Evolutionary conservation across 2,329 filamentous ascomycete species (phyloP).

Genomic region (Chrysosporium keratinophilum): DNA sequence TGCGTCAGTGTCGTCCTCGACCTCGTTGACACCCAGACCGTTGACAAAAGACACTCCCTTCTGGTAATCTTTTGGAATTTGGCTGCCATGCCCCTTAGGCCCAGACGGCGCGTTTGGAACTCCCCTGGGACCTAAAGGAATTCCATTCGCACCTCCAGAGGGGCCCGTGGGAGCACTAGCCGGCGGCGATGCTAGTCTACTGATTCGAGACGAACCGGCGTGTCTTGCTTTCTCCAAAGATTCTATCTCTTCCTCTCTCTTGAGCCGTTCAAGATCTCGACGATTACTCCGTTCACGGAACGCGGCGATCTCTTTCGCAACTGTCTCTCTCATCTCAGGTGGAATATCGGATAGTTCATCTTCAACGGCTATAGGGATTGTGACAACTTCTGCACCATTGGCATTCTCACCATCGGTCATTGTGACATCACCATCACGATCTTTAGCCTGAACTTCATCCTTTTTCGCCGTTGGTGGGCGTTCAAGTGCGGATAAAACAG

Average conservation of each 20-base stretch:
- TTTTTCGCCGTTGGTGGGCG: constrained; percentile 48
- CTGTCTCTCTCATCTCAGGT: constrained; percentile 88
- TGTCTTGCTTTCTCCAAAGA: constrained; percentile 69
- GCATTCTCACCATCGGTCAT: constrained; percentile 57
- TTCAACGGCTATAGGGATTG: constrained; percentile 75
- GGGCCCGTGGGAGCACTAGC: constrained; percentile 52
- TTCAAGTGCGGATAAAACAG: constrained; percentile 60
- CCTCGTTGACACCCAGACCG: constrained; percentile 56
- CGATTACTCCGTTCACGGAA: constrained; percentile 87
- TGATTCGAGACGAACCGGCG: constrained; percentile 48
- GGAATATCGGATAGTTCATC: constrained; percentile 95
- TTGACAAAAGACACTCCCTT: constrained; percentile 76
- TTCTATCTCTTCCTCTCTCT: constrained; percentile 85
- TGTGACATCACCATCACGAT: constrained; percentile 55
- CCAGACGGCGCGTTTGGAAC: constrained; percentile 66
- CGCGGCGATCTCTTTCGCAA: constrained; percentile 84
- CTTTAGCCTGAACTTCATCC: constrained; percentile 39
- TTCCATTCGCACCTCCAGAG: constrained; percentile 56
- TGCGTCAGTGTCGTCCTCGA: constrained; percentile 79
- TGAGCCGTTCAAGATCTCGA: constrained; percentile 76
- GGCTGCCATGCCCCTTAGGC: constrained; percentile 51
- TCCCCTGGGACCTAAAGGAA: constrained; percentile 62
- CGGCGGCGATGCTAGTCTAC: constrained; percentile 62
- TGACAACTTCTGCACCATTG: constrained; percentile 68
- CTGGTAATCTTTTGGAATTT: constrained; percentile 61